These are phyloP conservation scores for Diaporthe aspalathi DNA, from an alignment of 2,329 filamentous ascomycete genomes.

Conservation along the genomic window DNA sequence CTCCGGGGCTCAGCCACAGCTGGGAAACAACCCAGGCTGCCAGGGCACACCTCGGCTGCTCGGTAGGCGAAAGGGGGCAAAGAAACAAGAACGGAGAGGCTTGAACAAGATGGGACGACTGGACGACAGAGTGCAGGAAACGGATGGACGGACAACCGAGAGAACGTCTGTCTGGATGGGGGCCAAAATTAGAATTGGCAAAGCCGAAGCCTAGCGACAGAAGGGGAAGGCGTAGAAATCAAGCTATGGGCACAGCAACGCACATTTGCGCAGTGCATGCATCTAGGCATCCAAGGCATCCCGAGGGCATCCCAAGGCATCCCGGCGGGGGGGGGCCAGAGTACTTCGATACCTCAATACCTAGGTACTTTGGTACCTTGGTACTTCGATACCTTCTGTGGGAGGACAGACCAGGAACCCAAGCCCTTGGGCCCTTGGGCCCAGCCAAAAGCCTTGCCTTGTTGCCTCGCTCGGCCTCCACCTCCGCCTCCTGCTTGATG, in stretches of 20 bases:
- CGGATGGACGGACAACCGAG: conserved; percentile 20
- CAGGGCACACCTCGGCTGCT: conserved; percentile 7
- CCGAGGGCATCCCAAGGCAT: neutral
- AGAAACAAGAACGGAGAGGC: neutral
- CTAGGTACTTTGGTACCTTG: neutral
- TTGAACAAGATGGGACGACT: conserved; percentile 5
- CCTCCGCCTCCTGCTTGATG: neutral
- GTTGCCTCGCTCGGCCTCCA: neutral
- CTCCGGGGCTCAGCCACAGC: conserved; percentile 10
- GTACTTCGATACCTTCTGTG: too few species aligned
- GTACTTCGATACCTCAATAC: neutral
- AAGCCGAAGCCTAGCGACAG: conserved; percentile 23
- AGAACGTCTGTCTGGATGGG: conserved; percentile 9
- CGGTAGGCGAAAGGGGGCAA: conserved; percentile 23
- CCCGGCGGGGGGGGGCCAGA: too few species aligned
- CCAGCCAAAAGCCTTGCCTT: conserved; percentile 6
- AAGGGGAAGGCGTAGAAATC: conserved; percentile 24
- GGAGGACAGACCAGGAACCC: conserved; percentile 6
- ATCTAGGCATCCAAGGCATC: neutral
- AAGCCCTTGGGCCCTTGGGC: neutral
- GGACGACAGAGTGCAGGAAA: conserved; percentile 13
- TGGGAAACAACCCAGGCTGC: conserved; percentile 1
- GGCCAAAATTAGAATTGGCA: conserved; percentile 33
- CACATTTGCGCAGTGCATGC: conserved; percentile 20
- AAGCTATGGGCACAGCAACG: conserved; percentile 14